Evolutionary conservation across 371 early-diverging fungal genomes (phyloP).

Genomic region (Mortierella sp.): DNA sequence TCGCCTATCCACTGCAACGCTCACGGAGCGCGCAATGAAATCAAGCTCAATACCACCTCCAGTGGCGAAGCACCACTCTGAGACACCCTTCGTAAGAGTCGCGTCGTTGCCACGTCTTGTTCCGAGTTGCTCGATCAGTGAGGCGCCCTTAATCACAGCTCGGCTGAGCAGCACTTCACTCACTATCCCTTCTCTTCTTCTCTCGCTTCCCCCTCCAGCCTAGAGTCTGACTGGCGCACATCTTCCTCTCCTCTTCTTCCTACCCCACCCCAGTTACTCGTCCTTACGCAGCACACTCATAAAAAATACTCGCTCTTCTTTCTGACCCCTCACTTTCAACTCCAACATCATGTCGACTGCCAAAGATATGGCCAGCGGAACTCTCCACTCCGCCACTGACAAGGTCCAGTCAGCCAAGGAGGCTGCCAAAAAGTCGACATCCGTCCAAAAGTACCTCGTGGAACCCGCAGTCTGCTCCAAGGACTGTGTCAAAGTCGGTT

Average conservation of each 20-base stretch:
- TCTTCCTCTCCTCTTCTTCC: too few relatives aligned
- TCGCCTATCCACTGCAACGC: too few relatives aligned
- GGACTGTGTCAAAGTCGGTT: neutral
- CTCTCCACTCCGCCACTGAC: neutral
- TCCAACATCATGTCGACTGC: too few relatives aligned
- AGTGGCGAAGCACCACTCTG: too few relatives aligned
- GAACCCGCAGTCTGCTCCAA: neutral
- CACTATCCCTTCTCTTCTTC: neutral
- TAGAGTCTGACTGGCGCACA: too few relatives aligned
- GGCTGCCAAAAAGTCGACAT: neutral
- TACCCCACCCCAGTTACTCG: too few relatives aligned
- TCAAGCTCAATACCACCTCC: neutral
- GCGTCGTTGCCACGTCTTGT: neutral
- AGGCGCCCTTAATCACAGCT: neutral
- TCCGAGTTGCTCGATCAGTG: neutral
- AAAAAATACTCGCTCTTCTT: too few relatives aligned
- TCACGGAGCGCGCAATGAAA: too few relatives aligned
- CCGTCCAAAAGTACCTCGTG: neutral
- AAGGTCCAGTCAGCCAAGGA: neutral
- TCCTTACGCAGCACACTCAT: too few relatives aligned
- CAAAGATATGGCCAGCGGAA: neutral
- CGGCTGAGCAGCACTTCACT: neutral
- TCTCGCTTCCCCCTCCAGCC: neutral
- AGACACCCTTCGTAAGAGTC: neutral
- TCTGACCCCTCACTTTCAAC: neutral